Conservation (phyloP, 2,329 filamentous ascomycete genomes). For the Leptographium lundbergii region DNA sequence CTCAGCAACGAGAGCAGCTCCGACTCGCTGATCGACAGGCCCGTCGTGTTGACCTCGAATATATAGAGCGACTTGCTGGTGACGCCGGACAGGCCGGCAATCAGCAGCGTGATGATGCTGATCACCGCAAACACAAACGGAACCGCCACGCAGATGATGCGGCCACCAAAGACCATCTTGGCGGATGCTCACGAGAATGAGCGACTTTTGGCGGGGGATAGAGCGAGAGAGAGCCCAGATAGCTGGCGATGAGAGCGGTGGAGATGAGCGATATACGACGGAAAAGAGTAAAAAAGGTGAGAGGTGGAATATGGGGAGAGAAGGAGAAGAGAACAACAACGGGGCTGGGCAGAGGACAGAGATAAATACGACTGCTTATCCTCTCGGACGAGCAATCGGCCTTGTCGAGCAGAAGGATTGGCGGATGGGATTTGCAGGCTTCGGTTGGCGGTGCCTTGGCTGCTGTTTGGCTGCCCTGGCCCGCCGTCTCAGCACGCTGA, state of each 20-base stretch:
- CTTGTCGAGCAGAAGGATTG: no score
- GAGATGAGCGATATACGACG: not conserved
- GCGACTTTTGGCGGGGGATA: not conserved
- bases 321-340: not conserved
- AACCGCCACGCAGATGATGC: conserved; percentile 75
- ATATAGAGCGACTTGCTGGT: conserved; percentile 43
- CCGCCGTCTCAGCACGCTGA: not conserved
- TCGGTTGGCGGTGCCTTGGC: not conserved
- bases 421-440: not conserved
- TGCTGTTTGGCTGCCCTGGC: not conserved
- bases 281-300: not conserved
- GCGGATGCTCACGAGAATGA: not conserved
- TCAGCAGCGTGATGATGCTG: conserved; percentile 56
- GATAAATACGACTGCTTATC: not conserved
- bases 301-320: not conserved
- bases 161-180: conserved; percentile 39
- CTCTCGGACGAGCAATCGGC: no score
- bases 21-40: conserved; percentile 35
- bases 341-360: not conserved
- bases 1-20: conserved; percentile 1
- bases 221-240: not conserved
- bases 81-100: conserved; percentile 43
- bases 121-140: conserved; percentile 73
- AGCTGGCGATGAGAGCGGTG: not conserved
- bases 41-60: conserved; percentile 48